A percentile compares a stretch with the other conserved stretches of the same genome.
phyloP scores from a whole-genome alignment of 2,329 filamentous ascomycete species.

The Aotearoamyces nothofagi region DNA sequence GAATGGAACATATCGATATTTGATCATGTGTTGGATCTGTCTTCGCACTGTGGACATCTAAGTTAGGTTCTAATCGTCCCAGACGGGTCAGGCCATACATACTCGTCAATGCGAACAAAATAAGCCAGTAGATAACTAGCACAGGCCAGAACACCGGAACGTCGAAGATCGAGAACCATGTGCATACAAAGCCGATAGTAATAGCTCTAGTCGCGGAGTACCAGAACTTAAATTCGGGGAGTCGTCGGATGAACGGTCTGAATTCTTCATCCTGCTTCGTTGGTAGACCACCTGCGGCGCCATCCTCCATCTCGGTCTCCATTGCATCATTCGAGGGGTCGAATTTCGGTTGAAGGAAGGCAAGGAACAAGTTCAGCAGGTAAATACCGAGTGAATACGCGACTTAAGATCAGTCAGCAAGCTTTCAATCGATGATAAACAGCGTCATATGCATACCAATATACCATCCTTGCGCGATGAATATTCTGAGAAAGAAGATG shows the following conservation, averaged over 20 bases:
- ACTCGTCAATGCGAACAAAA: slow-evolving; percentile 92
- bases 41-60: slow-evolving; percentile 59
- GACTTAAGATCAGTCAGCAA: slow-evolving; percentile 35
- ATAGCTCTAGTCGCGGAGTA: slow-evolving; percentile 85
- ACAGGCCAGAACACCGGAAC: slow-evolving; percentile 99
- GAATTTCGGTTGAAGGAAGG: slow-evolving; percentile 96
- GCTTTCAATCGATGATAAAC: slow-evolving; percentile 2
- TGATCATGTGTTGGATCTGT: slow-evolving; percentile 99
- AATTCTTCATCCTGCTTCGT: slow-evolving; percentile 98
- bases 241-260: slow-evolving; percentile 84
- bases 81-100: slow-evolving; percentile 30
- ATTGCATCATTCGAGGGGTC: slow-evolving; percentile 83
- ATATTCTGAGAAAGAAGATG: slow-evolving; percentile 77
- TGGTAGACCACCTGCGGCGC: slow-evolving; percentile 64
- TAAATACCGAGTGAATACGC: slow-evolving; percentile 98
- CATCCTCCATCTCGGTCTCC: slow-evolving; percentile 95
- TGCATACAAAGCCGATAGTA: slow-evolving; percentile 69
- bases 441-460: slow-evolving; percentile 48
- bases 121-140: slow-evolving; percentile 96
- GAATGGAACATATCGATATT: slow-evolving; percentile 96
- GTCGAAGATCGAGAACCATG: slow-evolving; percentile 89
- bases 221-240: slow-evolving; percentile 99
- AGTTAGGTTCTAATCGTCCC: slow-evolving; percentile 1
- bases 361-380: slow-evolving; percentile 96
- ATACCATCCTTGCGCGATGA: slow-evolving; percentile 95